These are phyloP conservation scores for Phylloporus rhodoxanthus DNA, from an alignment of 768 basidiomycete species.

Conservation along the genomic window DNA sequence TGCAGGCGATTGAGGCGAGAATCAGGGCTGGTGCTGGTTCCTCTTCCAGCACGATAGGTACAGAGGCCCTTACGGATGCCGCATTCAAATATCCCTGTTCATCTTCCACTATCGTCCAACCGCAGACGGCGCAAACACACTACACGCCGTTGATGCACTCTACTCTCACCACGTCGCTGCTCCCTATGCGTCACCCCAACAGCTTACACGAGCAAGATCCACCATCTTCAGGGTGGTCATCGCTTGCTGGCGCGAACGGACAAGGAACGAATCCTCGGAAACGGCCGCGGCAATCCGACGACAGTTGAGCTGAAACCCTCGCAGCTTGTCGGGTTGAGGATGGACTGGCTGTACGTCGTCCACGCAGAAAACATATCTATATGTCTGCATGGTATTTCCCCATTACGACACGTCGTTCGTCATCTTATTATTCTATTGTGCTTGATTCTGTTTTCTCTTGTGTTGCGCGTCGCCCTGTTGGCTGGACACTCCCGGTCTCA, in stretches of 20 bases:
- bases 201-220: conserved; percentile 17
- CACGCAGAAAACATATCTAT: background rate
- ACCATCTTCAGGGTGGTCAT: conserved; percentile 24
- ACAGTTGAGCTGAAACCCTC: conserved; percentile 11
- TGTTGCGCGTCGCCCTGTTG: too few species aligned
- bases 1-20: conserved; percentile 35
- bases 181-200: conserved; percentile 2
- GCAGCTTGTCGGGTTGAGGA: background rate
- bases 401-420: background rate
- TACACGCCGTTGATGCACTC: conserved; percentile 7
- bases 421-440: background rate
- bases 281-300: conserved; percentile 24
- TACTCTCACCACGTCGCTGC: background rate
- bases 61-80: background rate
- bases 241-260: conserved; percentile 24
- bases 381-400: background rate
- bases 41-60: background rate
- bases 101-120: background rate
- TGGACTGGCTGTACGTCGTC: background rate
- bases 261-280: conserved; percentile 19
- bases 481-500: background rate
- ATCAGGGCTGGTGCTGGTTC: background rate
- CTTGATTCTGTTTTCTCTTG: background rate
- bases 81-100: background rate
- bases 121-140: conserved; percentile 4